Evolutionary conservation across 805 yeast species (phyloP), one percentile per base, ranked within the genome.

Genomic region (Yamadazyma akitaensis): DNA sequence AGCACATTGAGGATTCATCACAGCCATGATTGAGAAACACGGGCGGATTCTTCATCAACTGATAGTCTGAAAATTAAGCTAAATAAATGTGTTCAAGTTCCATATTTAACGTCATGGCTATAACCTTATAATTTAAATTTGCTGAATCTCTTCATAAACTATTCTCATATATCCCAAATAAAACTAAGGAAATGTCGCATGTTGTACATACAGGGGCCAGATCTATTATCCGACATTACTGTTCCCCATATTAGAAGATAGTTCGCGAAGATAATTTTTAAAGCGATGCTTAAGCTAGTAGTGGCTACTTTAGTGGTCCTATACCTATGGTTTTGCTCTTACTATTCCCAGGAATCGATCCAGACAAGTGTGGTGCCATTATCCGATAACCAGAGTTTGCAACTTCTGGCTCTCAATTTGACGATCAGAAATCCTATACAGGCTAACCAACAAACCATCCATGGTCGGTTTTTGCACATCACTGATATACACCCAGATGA

Each of bases 401-500:
- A 41, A 32, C 32, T 52, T 6, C 3, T 37, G 26, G 41, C 46
- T 3, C 40, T 52, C 18, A 73, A 73, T 2, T 61, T 72, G 43
- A 68, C 70, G 2, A 63, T 65, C 16, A 67, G 65, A 46, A 51
- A 53, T 5, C 67, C 70, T 1, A 57, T 70, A 5, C 48, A 52
- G 9, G 45, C 68, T 14, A 62, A 63, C 18, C 51, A 57, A 24
- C 56, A 61, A 44, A 60, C 59, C 2, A 57, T 84, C 12, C 86
- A 84, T 55, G 96, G 96, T 0, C 66, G 94, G 45, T 89, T 88
- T 58, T 65, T 88, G n/a, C 96, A 89, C 58, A 75, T 88, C 24
- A 88, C 96, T 0, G 96, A 88, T 60, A 72, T 89, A 50, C 96
- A 88, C 59, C 96, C 96, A 0, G 96, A 88, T 63, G 82, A 81